Percentiles rank a stretch among this genome's conserved stretches.
Conservation (phyloP, 768 basidiomycete genomes). For the Xanthoconium purpureum region DNA sequence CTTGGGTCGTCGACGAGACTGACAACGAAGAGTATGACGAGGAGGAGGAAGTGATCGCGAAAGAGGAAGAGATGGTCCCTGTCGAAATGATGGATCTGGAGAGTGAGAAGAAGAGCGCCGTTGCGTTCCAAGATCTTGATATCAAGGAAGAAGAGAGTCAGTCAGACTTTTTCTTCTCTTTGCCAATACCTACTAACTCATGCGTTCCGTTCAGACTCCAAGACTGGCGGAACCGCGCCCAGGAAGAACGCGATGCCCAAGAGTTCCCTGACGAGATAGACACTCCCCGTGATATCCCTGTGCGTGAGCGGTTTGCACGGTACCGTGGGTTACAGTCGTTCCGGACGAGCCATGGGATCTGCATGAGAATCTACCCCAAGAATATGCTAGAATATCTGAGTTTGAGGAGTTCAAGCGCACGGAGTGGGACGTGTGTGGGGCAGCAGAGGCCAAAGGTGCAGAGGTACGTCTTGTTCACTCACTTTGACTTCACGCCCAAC, state of each 20-base stretch:
- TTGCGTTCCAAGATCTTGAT: constrained; percentile 73
- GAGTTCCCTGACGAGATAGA: constrained; percentile 97
- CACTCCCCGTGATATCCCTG: constrained; percentile 82
- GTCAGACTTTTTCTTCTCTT: constrained; percentile 42
- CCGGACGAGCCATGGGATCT: constrained; percentile 98
- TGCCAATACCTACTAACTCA: background rate
- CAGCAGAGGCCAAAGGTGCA: constrained; percentile 65
- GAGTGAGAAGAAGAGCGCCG: constrained; percentile 47
- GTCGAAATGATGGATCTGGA: constrained; percentile 58
- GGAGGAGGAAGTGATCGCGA: constrained; percentile 36
- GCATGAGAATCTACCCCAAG: constrained; percentile 89
- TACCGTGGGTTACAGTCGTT: constrained; percentile 90
- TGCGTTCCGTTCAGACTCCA: constrained; percentile 47
- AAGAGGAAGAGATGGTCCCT: constrained; percentile 65
- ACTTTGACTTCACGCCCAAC: background rate
- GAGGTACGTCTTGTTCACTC: constrained; percentile 51
- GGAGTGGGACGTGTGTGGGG: constrained; percentile 62
- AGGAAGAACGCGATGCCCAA: constrained; percentile 77
- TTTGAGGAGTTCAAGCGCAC: constrained; percentile 94
- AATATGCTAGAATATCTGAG: constrained; percentile 94
- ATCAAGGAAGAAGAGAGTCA: constrained; percentile 83
- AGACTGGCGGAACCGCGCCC: constrained; percentile 64
- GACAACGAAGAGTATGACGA: constrained; percentile 54
- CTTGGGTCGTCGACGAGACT: constrained; percentile 90
- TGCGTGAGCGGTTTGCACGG: constrained; percentile 81